Conservation (phyloP, 148 eudicot species). For the Pouteria glomerata region DNA sequence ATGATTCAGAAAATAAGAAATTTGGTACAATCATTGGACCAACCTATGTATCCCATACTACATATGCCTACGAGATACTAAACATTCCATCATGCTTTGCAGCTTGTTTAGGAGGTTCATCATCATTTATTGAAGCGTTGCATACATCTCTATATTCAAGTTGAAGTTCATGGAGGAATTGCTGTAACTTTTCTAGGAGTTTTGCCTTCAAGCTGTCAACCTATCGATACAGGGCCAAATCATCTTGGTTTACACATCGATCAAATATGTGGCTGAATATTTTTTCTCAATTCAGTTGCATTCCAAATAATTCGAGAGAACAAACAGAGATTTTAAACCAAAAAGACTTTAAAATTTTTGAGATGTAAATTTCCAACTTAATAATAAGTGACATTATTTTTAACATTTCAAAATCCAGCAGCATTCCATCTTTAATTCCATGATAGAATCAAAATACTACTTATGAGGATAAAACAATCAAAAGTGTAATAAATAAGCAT, state of each 20-base stretch:
- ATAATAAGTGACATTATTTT: neutral
- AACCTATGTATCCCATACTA: too few species aligned
- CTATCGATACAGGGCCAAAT: too few species aligned
- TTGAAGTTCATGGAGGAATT: conserved; percentile 64
- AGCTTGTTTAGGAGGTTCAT: conserved; percentile 27
- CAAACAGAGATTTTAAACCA: neutral
- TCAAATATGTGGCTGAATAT: too few species aligned
- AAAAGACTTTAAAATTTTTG: neutral
- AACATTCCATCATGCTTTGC: too few species aligned
- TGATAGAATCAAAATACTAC: too few species aligned
- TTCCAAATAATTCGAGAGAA: neutral
- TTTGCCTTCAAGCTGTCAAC: too few species aligned
- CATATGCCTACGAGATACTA: too few species aligned
- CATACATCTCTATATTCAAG: conserved; percentile 43
- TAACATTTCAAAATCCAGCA: neutral
- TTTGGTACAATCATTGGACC: neutral
- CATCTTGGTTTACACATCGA: too few species aligned
- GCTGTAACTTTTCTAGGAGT: conserved; percentile 88
- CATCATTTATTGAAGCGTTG: too few species aligned
- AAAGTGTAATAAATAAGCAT: neutral
- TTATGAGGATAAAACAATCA: neutral
- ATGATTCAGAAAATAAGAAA: neutral
- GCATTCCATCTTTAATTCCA: neutral
- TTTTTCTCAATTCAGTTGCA: neutral
- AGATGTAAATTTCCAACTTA: neutral